Conservation (phyloP, 208 protist genomes). For the Trypanosoma vivax region DNA sequence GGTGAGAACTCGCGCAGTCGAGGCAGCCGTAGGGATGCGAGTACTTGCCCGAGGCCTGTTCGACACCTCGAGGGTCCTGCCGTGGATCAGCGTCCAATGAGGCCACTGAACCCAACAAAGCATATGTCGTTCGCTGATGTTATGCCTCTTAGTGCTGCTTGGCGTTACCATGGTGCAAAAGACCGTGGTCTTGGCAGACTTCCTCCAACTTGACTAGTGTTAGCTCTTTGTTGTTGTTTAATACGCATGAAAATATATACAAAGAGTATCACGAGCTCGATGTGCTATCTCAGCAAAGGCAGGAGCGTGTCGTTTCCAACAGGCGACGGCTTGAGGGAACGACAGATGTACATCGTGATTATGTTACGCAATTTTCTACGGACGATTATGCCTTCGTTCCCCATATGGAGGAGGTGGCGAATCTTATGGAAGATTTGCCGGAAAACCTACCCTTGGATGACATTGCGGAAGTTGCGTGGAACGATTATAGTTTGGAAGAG, state of each 20-base stretch:
- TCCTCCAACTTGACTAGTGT: slow-evolving; percentile 19
- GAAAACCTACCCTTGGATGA: slow-evolving; percentile 39
- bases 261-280: slow-evolving; percentile 35
- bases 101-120: slow-evolving; percentile 17
- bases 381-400: slow-evolving; percentile 30
- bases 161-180: slow-evolving; percentile 17
- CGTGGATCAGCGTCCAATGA: slow-evolving; percentile 10
- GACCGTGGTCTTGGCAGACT: slow-evolving; percentile 24
- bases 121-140: slow-evolving; percentile 1
- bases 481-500: slow-evolving; percentile 20
- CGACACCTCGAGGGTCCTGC: slow-evolving; percentile 6
- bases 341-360: slow-evolving; percentile 26
- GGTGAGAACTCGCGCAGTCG: neutral
- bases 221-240: slow-evolving; percentile 28
- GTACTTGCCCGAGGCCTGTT: slow-evolving; percentile 17
- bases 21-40: neutral
- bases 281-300: slow-evolving; percentile 19
- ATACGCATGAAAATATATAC: slow-evolving; percentile 30
- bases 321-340: slow-evolving; percentile 8
- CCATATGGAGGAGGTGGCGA: slow-evolving; percentile 22
- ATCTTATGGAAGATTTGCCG: slow-evolving; percentile 45
- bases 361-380: slow-evolving; percentile 19
- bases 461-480: slow-evolving; percentile 27
- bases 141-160: slow-evolving; percentile 12
- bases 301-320: slow-evolving; percentile 17